Evolutionary conservation across 768 basidiomycete genomes (phyloP).

Genomic region (Naganishia antarctica): DNA sequence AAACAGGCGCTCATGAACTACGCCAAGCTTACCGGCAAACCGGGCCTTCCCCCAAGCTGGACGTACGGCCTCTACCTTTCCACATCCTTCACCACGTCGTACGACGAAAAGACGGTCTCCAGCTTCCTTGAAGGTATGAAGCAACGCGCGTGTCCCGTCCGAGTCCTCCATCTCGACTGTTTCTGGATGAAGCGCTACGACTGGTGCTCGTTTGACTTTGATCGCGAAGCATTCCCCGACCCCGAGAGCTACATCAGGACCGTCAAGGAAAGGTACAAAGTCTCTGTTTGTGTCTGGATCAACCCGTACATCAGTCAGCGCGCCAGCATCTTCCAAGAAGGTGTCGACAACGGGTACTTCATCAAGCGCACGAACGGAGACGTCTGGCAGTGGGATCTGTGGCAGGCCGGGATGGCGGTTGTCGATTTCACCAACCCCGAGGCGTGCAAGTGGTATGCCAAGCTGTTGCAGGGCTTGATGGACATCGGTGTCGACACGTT

Average conservation of each 20-base stretch:
- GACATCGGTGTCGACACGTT: conserved; percentile 52
- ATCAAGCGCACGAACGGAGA: conserved; percentile 64
- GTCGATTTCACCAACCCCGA: conserved; percentile 65
- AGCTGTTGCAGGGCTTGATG: conserved; percentile 54
- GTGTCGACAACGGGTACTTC: conserved; percentile 63
- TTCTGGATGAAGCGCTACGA: conserved; percentile 41
- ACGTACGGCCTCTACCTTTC: conserved; percentile 73
- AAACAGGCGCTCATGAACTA: conserved; percentile 18
- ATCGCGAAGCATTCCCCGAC: conserved; percentile 70
- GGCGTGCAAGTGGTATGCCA: conserved; percentile 58
- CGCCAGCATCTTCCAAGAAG: conserved; percentile 61
- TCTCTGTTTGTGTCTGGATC: conserved; percentile 70
- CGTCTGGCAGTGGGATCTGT: conserved; percentile 59
- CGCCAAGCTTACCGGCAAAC: conserved; percentile 28
- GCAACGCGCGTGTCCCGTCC: conserved; percentile 51
- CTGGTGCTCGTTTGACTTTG: conserved; percentile 60
- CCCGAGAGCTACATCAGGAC: conserved; percentile 58
- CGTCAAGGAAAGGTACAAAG: conserved; percentile 54
- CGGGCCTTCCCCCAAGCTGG: conserved; percentile 62
- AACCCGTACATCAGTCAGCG: conserved; percentile 58
- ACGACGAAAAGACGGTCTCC: conserved; percentile 62
- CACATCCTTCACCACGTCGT: conserved; percentile 68
- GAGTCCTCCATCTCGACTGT: conserved; percentile 69
- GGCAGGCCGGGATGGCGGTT: conserved; percentile 57
- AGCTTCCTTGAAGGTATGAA: conserved; percentile 68